phyloP scores from a whole-genome alignment of 768 basidiomycete genomes.

The Coprinellus micaceus region DNA sequence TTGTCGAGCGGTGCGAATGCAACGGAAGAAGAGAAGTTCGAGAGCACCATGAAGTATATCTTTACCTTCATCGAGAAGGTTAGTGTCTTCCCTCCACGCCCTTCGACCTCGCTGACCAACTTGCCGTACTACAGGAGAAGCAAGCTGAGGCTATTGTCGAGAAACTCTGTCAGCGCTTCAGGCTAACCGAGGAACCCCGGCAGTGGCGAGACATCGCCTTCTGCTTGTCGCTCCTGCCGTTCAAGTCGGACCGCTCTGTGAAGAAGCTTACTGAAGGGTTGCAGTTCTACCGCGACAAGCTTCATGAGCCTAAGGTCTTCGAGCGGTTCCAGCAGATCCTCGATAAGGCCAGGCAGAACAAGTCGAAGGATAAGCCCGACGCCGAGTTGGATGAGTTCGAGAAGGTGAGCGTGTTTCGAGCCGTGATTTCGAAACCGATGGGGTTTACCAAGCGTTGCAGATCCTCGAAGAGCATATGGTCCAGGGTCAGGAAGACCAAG shows the following conservation, averaged over 20 bases:
- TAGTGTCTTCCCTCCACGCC: slow-evolving; percentile 12
- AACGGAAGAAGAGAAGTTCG: slow-evolving; percentile 89
- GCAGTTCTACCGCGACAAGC: slow-evolving; percentile 92
- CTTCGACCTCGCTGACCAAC: not conserved
- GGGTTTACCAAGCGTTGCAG: slow-evolving; percentile 33
- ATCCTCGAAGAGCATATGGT: slow-evolving; percentile 78
- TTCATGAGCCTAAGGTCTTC: slow-evolving; percentile 84
- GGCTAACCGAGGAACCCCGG: slow-evolving; percentile 78
- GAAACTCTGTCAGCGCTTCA: slow-evolving; percentile 95
- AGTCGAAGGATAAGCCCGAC: slow-evolving; percentile 89
- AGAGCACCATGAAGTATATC: slow-evolving; percentile 91
- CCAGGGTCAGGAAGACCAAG: slow-evolving; percentile 91
- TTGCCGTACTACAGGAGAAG: slow-evolving; percentile 68
- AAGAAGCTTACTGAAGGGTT: slow-evolving; percentile 94
- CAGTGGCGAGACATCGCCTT: slow-evolving; percentile 98
- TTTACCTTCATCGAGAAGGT: slow-evolving; percentile 98
- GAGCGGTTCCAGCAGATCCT: slow-evolving; percentile 85
- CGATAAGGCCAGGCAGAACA: slow-evolving; percentile 88
- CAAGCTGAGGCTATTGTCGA: slow-evolving; percentile 97
- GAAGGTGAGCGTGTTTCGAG: slow-evolving; percentile 40
- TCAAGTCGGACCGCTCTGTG: slow-evolving; percentile 94
- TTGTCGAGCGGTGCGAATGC: slow-evolving; percentile 87
- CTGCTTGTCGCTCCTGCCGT: slow-evolving; percentile 90
- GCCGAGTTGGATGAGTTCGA: slow-evolving; percentile 95
- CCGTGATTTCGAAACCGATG: not conserved